These are phyloP conservation scores for Aspergillus sp. DNA, from an alignment of 2,329 filamentous ascomycete species.

Conservation along the genomic window DNA sequence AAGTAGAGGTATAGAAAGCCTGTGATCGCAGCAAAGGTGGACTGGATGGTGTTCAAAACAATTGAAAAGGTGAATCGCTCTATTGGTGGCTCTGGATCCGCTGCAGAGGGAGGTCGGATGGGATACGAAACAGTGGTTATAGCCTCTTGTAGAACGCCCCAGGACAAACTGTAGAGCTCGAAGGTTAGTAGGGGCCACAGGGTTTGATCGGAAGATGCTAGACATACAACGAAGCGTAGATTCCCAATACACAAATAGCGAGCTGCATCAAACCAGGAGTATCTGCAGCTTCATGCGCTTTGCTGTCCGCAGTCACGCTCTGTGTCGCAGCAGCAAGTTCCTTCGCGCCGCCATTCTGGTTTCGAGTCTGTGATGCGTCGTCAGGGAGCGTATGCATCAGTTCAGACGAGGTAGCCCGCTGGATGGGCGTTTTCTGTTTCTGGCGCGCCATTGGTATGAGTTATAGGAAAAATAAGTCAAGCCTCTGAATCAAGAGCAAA, in stretches of 20 bases:
- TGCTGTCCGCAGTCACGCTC: constrained; percentile 24
- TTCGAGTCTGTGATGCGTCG: constrained; percentile 31
- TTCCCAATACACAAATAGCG: constrained; percentile 85
- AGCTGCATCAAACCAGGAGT: constrained; percentile 72
- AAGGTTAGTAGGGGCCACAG: neutral
- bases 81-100: constrained; percentile 41
- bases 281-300: constrained; percentile 33
- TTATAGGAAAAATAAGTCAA: neutral
- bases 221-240: constrained; percentile 90
- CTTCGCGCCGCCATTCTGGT: constrained; percentile 39
- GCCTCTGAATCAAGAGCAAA: neutral
- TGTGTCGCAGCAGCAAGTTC: constrained; percentile 24
- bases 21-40: constrained; percentile 79
- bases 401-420: constrained; percentile 70
- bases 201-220: neutral
- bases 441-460: constrained; percentile 65
- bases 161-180: constrained; percentile 70
- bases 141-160: constrained; percentile 95
- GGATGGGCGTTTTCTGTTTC: constrained; percentile 69
- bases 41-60: constrained; percentile 96
- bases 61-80: constrained; percentile 92
- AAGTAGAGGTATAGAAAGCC: constrained; percentile 79
- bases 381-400: constrained; percentile 54
- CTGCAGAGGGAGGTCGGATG: constrained; percentile 55
- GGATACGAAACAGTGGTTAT: constrained; percentile 92